Base-by-base conservation (phyloP, 2,329 filamentous ascomycete species). In the Clonostachys solani region DNA sequence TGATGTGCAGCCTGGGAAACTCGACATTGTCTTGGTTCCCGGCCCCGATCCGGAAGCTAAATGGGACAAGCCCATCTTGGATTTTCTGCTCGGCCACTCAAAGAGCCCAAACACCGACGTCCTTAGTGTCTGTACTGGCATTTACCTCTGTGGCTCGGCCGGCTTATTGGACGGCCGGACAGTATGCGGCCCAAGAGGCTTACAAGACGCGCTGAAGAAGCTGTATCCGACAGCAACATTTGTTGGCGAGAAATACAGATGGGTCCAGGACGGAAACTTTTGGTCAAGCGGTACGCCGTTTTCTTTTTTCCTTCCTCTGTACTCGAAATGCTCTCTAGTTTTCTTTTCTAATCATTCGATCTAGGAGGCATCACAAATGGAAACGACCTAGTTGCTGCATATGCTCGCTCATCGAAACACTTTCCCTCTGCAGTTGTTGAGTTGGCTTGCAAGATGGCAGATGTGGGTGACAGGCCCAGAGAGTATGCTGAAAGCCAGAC, bases 311-410 rank as follows among this genome's bases (percentile, higher is more conserved):
- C 3, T 29, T 29, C 23, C 23, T 29, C 23, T 29, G 8, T 10
- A 29, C 23, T 29, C 9, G 23, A 29, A 29, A 9, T 4, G 9
- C 8, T 29, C 23, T 9, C 23, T 9, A 29, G 4, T 3, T 9
- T 3, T 29, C 23, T 29, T 29, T 29, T 29, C 23, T 29, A 29
- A 29, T 10, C 1, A 9, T 29, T 29, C 23, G 12, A 29, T 29
- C 12, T 12, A 77, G 74, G 74, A 15, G 75, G 74, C 44, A 61
- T 80, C 46, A 80, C 77, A 12, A 80, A 80, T 50, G 76, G 76
- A 33, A 79, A 80, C 52, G 78, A 81, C 48, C 65, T 81, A 45
- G 70, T 79, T 41, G 71, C 72, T 15, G 75, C 75, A 2, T 81
- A 80, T 55, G 68, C 69, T 9, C 67, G 73, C 34, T 60, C 66